phyloP scores from a whole-genome alignment of 1,284 basidiomycete species.

The Entoloma clypeatum region DNA sequence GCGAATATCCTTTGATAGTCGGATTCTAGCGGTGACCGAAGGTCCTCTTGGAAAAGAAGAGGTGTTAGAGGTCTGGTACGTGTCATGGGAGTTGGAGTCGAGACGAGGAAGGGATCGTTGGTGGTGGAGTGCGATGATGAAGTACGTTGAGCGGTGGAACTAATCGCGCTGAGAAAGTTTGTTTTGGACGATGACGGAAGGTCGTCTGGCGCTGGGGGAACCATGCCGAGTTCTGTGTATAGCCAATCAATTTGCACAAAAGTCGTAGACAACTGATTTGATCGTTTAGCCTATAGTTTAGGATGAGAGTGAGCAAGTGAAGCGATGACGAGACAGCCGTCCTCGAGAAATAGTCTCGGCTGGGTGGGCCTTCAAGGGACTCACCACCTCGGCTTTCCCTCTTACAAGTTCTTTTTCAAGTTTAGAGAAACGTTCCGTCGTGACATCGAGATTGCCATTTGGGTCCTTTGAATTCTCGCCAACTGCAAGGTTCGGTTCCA shows the following conservation, averaged over 20 bases:
- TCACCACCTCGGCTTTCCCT: conserved; percentile 75
- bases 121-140: conserved; percentile 29
- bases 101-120: conserved; percentile 50
- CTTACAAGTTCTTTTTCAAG: conserved; percentile 78
- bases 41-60: conserved; percentile 29
- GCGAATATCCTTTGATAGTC: conserved; percentile 60
- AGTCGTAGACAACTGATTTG: conserved; percentile 56
- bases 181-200: conserved; percentile 39
- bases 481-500: conserved; percentile 41
- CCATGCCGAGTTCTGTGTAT: conserved; percentile 73
- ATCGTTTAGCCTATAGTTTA: conserved; percentile 54
- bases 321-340: too few relatives aligned
- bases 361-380: too few relatives aligned
- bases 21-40: conserved; percentile 30
- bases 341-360: too few relatives aligned
- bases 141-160: conserved; percentile 34
- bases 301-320: background rate
- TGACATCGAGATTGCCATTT: conserved; percentile 58
- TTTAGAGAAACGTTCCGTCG: conserved; percentile 70
- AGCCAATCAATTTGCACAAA: conserved; percentile 77
- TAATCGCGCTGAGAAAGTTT: conserved; percentile 26
- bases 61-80: conserved; percentile 32
- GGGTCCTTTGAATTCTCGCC: conserved; percentile 41
- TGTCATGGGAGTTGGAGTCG: conserved; percentile 49
- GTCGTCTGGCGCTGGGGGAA: conserved; percentile 49